Evolutionary conservation across 305 asterid species (phyloP).

Genomic region (Striga hermonthica): DNA sequence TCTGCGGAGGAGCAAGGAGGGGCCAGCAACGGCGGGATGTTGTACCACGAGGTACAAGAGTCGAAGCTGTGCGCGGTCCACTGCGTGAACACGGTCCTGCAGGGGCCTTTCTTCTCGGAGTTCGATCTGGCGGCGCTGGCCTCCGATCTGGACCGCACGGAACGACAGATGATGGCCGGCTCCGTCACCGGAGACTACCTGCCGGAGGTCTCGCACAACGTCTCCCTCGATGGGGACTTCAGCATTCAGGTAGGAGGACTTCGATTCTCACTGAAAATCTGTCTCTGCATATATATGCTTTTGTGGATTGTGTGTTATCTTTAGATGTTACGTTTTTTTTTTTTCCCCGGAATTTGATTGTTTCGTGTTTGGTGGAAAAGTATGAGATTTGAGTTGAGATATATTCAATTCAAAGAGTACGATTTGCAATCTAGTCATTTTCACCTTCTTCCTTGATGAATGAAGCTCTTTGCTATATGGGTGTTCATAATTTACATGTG

Average conservation of each 20-base stretch:
- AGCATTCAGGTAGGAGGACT: conserved; percentile 74
- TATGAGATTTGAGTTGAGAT: not conserved
- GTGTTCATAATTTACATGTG: conserved; percentile 9
- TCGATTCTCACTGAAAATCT: not conserved
- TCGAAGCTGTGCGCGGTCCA: conserved; percentile 85
- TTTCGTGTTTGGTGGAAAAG: conserved; percentile 6
- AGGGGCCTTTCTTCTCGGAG: conserved; percentile 94
- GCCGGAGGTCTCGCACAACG: conserved; percentile 65
- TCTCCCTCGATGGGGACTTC: conserved; percentile 91
- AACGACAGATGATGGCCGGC: conserved; percentile 83
- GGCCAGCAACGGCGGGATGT: conserved; percentile 79
- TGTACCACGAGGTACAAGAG: conserved; percentile 96
- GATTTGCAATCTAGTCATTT: conserved; percentile 1
- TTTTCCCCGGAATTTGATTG: not conserved
- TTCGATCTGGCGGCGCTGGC: conserved; percentile 97
- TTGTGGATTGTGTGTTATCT: not conserved
- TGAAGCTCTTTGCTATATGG: conserved; percentile 15
- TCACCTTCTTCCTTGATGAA: not conserved
- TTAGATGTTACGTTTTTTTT: not conserved
- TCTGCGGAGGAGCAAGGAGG: conserved; percentile 36
- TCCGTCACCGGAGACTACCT: conserved; percentile 59
- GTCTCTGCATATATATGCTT: conserved; percentile 3
- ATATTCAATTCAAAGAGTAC: not conserved
- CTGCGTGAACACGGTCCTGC: conserved; percentile 85
- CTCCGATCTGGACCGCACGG: conserved; percentile 89